phyloP scores from a whole-genome alignment of 1,139 yeast species.

The Debaryomyces udenii region DNA sequence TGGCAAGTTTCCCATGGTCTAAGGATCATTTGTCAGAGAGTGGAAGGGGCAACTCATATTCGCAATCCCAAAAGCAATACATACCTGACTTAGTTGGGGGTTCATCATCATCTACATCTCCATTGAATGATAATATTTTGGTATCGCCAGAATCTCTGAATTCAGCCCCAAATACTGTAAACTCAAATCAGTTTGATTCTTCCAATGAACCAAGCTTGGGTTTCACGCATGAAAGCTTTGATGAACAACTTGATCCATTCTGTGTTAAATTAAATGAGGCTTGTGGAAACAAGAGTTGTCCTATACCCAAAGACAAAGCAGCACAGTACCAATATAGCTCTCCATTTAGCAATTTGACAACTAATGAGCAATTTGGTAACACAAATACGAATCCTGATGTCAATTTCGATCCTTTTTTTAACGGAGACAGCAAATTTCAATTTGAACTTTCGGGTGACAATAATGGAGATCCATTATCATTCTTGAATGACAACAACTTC shows the following conservation, averaged over 20 bases:
- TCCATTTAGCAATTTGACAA: constrained; percentile 22
- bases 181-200: constrained; percentile 20
- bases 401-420: constrained; percentile 33
- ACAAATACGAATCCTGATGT: constrained; percentile 15
- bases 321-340: constrained; percentile 18
- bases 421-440: constrained; percentile 20
- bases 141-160: constrained; percentile 38
- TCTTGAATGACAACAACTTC: constrained; percentile 50
- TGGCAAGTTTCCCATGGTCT: constrained; percentile 42
- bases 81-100: constrained; percentile 43
- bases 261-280: constrained; percentile 77
- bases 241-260: constrained; percentile 58
- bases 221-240: constrained; percentile 30
- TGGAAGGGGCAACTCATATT: neutral
- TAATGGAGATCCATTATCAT: constrained; percentile 43
- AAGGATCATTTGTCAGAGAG: constrained; percentile 22
- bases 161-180: constrained; percentile 19
- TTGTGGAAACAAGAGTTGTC: constrained; percentile 77
- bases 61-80: constrained; percentile 15
- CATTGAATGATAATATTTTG: constrained; percentile 43
- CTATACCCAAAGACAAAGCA: constrained; percentile 58
- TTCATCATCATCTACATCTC: constrained; percentile 41
- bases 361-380: constrained; percentile 4
- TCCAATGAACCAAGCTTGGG: constrained; percentile 17
- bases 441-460: constrained; percentile 20